Conservation (phyloP, 495 filamentous ascomycete species). For the Tuber brumale region DNA sequence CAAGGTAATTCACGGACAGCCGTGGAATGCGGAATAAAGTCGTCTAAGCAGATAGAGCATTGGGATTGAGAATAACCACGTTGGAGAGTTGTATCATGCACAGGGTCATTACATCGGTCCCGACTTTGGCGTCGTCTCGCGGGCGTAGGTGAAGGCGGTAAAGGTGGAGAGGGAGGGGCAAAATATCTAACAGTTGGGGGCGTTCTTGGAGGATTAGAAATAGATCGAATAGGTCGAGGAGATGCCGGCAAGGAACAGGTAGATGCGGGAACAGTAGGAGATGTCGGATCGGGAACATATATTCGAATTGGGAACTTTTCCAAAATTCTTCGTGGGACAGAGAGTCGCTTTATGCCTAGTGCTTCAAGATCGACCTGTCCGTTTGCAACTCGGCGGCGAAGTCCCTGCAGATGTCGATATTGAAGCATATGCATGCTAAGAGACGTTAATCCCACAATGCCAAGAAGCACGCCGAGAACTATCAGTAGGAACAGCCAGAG, state of each 20-base stretch:
- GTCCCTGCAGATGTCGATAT: constrained; percentile 54
- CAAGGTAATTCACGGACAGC: constrained; percentile 79
- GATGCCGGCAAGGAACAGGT: constrained; percentile 26
- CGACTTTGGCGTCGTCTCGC: constrained; percentile 18
- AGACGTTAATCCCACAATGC: constrained; percentile 58
- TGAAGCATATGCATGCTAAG: constrained; percentile 68
- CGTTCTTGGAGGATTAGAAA: constrained; percentile 26
- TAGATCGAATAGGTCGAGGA: constrained; percentile 20
- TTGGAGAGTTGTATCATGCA: constrained; percentile 37
- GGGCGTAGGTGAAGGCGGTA: constrained; percentile 29
- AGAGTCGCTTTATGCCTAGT: constrained; percentile 67
- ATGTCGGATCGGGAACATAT: constrained; percentile 46
- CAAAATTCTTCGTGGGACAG: constrained; percentile 61
- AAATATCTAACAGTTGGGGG: constrained; percentile 40
- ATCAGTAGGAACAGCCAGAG: constrained; percentile 81
- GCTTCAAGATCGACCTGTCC: constrained; percentile 77
- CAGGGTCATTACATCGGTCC: constrained; percentile 10
- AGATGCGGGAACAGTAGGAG: constrained; percentile 7
- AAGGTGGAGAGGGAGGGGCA: constrained; percentile 36
- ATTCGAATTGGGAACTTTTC: constrained; percentile 66
- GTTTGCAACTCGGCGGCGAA: constrained; percentile 61
- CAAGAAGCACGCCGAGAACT: constrained; percentile 65
- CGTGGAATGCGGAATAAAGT: constrained; percentile 60
- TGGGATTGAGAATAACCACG: constrained; percentile 59
- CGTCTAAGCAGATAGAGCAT: constrained; percentile 80